These are phyloP conservation scores for Monoraphidium neglectum DNA, from an alignment of 139 green algal genomes.

Conservation along the genomic window DNA sequence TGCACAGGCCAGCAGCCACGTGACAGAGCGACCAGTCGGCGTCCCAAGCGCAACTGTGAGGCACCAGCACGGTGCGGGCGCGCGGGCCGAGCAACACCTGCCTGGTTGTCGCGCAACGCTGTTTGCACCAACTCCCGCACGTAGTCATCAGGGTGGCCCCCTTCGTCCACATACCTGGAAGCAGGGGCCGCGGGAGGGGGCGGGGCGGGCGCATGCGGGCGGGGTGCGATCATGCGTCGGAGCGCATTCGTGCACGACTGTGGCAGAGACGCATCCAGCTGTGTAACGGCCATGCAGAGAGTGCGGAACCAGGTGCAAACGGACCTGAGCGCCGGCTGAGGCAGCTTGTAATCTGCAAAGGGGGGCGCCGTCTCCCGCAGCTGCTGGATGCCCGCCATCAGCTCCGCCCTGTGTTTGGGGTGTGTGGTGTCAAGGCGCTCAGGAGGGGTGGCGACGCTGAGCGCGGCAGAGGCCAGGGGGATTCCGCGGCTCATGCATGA, in stretches of 20 bases:
- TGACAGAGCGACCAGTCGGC: no score
- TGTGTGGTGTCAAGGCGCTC: no score
- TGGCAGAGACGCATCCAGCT: no score
- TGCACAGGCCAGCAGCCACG: no score
- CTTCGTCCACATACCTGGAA: conserved; percentile 39
- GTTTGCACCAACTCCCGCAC: conserved; percentile 11
- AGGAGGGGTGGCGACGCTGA: no score
- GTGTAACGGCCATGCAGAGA: neutral
- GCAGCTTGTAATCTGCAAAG: neutral
- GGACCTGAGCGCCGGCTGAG: neutral
- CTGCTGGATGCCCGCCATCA: neutral
- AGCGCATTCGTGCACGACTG: no score
- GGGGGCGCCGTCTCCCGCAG: neutral
- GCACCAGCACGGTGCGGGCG: no score
- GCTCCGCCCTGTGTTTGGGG: neutral
- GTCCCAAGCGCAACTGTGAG: no score
- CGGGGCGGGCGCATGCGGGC: neutral
- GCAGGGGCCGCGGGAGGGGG: neutral
- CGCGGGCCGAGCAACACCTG: no score
- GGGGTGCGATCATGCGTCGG: no score
- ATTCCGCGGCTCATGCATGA: no score
- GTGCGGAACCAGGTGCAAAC: neutral
- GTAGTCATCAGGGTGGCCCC: conserved; percentile 41
- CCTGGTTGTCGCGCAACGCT: conserved; percentile 34
- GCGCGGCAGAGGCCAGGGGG: no score